Evolutionary conservation across 2,329 filamentous ascomycete species (phyloP).

Genomic region (Nothomitra cinnamomea): DNA sequence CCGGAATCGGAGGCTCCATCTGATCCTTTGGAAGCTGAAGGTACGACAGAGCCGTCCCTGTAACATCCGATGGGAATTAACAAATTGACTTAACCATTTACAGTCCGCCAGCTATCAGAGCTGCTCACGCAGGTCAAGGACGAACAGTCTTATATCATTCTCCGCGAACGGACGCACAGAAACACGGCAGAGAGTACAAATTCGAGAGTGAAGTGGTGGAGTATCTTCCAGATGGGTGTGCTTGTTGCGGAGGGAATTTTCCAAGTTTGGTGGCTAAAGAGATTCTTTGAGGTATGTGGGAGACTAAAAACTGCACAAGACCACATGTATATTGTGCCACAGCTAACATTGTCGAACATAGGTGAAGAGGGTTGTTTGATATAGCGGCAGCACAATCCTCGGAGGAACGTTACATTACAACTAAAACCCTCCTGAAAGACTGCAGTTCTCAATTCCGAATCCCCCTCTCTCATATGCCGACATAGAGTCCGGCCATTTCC

Average conservation of each 20-base stretch:
- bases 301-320: background rate
- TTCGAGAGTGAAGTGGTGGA: constrained; percentile 97
- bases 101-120: constrained; percentile 71
- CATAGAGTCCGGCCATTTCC: background rate
- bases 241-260: constrained; percentile 86
- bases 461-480: background rate
- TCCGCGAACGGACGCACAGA: constrained; percentile 87
- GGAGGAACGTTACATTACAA: background rate
- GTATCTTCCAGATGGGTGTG: constrained; percentile 82
- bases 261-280: constrained; percentile 98
- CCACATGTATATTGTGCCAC: background rate
- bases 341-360: constrained; percentile 12
- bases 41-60: constrained; percentile 30
- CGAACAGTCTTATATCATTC: constrained; percentile 91
- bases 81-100: background rate
- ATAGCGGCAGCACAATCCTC: background rate
- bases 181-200: constrained; percentile 99
- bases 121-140: constrained; percentile 86
- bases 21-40: constrained; percentile 82
- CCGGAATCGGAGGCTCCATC: constrained; percentile 68
- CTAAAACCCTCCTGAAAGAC: background rate
- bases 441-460: background rate
- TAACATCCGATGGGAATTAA: constrained; percentile 4
- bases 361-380: constrained; percentile 24
- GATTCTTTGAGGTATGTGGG: constrained; percentile 70